Base-by-base conservation (phyloP, 768 basidiomycete species). In the Rhodocollybia butyracea region DNA sequence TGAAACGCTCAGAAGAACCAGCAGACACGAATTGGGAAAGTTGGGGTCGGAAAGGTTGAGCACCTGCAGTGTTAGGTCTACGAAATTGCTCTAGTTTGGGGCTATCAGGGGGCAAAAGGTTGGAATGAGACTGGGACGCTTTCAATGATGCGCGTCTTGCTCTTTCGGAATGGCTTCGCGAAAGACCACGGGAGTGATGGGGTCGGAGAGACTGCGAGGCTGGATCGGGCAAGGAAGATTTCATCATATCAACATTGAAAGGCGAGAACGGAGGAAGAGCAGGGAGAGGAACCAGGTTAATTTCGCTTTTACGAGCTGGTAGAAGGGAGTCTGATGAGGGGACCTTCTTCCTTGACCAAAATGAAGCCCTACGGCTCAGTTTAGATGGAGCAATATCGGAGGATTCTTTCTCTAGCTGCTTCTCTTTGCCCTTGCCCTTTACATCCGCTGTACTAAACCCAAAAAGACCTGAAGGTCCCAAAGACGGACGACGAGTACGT, bases 291-390 rank as follows among this genome's bases (percentile, higher is more conserved):
- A 72, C 63, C 58, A 72, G 67, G 42, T 36, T 45, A 17, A 36
- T 36, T 30, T 54, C 42, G 19, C 43, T 54, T 46, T 39, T 31
- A 30, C 41, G 51, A 54, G 43, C 32, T 5, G 43, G 29, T 13
- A 34, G 39, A n/a, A 36, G 32, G 11, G 41, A 13, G 3, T 60
- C 45, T 19, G 57, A 57, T 7, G 67, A 64, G 22, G 67, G 57
- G 7, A 38, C 17, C 56, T 80, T 76, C 68, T 75, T 84, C 56
- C 81, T 78, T 10, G 71, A 73, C 86, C 87, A 89, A 62, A 89
- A 88, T 5, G 88, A 89, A 10, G 82, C 63, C 65, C 82, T 83
- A 48, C 85, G 80, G 11, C 77, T 68, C 30, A 86, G 59, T 38
- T 76, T 79, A 6, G 76, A 66, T 19, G 69, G 58, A 5, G 65